Base-by-base conservation (phyloP, 2,329 filamentous ascomycete genomes). In the Aspergillus neoniger region DNA sequence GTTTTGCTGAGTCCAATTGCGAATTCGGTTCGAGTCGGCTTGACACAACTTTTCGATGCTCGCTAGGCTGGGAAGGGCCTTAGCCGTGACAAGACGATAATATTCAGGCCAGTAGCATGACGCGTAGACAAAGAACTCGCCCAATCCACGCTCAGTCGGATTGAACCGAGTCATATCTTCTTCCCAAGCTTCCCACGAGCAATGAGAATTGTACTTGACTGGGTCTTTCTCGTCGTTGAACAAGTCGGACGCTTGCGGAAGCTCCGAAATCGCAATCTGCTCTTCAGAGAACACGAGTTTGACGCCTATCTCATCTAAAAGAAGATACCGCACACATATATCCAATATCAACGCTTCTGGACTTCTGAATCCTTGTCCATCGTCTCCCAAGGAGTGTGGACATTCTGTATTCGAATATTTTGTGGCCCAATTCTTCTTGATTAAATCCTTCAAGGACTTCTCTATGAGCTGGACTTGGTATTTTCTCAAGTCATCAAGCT, bases 91-190 rank as follows among this genome's bases (percentile, higher is more conserved):
- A 19, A 63, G 62, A 17, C 67, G 61, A 32, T 72, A 70, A 64
- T 77, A 73, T 1, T 75, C 63, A 3, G 69, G 28, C 73, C 74
- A 77, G 48, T 76, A 57, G 62, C 74, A 75, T 47, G 75, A 74
- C 36, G 75, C 72, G 56, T 77, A 77, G 52, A 70, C 67, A 54
- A 77, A 76, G 58, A 71, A 67, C 49, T 69, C 66, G 39, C 68
- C 67, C 62, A 72, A 70, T 15, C 67, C 66, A 49, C 66, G 63
- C 21, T 70, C 69, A 55, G 50, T 39, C 28, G 69, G 66, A 56
- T 70, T 61, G 41, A 64, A 70, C 56, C 60, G 69, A 55, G 67
- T 67, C 70, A 74, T 71, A 56, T 67, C 58, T 54, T 67, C 62
- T 66, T 76, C 74, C 72, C 66, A 73, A 2, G 47, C 50, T 49